phyloP scores from a whole-genome alignment of 768 basidiomycete genomes.

The Kwoniella newhampshirensis region DNA sequence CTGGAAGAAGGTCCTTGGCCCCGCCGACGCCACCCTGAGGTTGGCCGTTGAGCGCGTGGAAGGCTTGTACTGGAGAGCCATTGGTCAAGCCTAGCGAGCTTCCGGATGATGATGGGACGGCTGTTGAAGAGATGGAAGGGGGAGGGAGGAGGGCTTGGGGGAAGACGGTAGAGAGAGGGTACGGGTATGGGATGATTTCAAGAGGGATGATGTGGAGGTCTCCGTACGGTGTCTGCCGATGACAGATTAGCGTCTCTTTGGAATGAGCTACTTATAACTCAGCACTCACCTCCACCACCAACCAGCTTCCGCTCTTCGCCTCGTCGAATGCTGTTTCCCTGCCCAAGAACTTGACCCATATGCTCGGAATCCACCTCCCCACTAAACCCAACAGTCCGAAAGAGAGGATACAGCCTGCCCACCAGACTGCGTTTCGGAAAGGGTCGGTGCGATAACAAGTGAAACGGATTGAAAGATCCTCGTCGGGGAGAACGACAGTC shows the following conservation, averaged over 20 bases:
- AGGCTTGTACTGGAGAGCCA: slow-evolving; percentile 16
- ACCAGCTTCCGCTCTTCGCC: slow-evolving; percentile 61
- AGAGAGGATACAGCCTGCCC: slow-evolving; percentile 64
- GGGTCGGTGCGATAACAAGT: slow-evolving; percentile 73
- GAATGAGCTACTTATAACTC: no score
- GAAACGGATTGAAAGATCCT: slow-evolving; percentile 83
- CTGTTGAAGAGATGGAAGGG: slow-evolving; percentile 27
- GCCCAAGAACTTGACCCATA: slow-evolving; percentile 88
- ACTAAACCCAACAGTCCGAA: slow-evolving; percentile 73
- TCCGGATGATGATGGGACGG: slow-evolving; percentile 7
- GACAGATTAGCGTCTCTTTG: neutral
- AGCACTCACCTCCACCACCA: slow-evolving; percentile 79
- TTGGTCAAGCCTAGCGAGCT: slow-evolving; percentile 1
- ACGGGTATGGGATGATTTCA: slow-evolving; percentile 68
- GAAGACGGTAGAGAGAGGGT: slow-evolving; percentile 78
- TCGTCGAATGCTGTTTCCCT: slow-evolving; percentile 77
- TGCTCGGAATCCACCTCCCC: slow-evolving; percentile 87
- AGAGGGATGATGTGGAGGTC: slow-evolving; percentile 77
- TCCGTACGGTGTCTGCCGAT: slow-evolving; percentile 73
- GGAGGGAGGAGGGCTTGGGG: slow-evolving; percentile 51
- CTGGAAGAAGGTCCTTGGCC: slow-evolving; percentile 51
- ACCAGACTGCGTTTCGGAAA: slow-evolving; percentile 71
- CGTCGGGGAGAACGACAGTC: slow-evolving; percentile 79
- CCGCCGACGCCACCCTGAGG: slow-evolving; percentile 41
- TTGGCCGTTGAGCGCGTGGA: slow-evolving; percentile 29